Evolutionary conservation across 805 yeast genomes (phyloP).

Genomic region (Monosporozyma aquatica): DNA sequence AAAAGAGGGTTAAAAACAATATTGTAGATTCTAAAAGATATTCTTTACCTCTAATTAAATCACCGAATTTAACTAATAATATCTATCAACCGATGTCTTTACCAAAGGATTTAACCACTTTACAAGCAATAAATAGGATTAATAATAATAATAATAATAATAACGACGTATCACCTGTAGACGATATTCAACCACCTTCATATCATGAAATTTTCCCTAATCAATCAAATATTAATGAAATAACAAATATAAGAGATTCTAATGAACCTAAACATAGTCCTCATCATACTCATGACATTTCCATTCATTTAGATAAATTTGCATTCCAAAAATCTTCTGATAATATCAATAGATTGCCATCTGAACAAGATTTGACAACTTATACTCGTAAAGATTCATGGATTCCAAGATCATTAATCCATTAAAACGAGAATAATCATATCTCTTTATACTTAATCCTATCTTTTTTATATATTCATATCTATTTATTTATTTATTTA

Average conservation of each 20-base stretch:
- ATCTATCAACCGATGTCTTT: constrained; percentile 46
- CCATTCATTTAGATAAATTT: neutral
- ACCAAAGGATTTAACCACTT: constrained; percentile 42
- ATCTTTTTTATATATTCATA: neutral
- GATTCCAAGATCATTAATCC: neutral
- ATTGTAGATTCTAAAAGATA: neutral
- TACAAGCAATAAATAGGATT: constrained; percentile 48
- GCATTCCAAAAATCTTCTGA: too few relatives aligned
- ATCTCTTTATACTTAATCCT: neutral
- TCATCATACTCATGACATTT: too few relatives aligned
- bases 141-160: neutral
- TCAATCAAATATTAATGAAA: neutral
- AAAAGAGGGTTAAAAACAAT: neutral
- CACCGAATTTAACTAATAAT: constrained; percentile 36
- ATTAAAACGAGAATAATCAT: neutral
- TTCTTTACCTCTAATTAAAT: constrained; percentile 6
- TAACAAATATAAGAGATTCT: neutral
- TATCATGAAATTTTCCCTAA: constrained; percentile 1
- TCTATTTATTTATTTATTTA: neutral
- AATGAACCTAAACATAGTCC: too few relatives aligned
- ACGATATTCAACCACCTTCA: constrained; percentile 3
- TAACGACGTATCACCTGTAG: neutral
- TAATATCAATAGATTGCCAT: neutral
- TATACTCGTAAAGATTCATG: neutral
- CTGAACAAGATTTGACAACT: neutral